These are phyloP conservation scores for Yamadazyma pseudoaaseri DNA, from an alignment of 1,139 yeast species.

Conservation along the genomic window DNA sequence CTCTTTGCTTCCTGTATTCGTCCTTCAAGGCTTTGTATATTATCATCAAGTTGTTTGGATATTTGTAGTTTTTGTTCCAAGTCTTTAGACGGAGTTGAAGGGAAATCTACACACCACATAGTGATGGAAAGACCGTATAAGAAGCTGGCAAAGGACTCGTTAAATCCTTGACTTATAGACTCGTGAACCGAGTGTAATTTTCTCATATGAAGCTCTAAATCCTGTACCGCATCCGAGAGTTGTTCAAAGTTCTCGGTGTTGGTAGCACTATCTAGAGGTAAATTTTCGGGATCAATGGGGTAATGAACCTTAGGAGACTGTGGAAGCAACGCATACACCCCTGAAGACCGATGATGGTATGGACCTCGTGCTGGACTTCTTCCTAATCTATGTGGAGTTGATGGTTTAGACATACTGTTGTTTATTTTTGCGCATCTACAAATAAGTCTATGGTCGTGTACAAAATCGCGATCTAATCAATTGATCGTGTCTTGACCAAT, in stretches of 20 bases:
- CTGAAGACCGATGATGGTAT: constrained; percentile 34
- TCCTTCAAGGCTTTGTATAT: constrained; percentile 22
- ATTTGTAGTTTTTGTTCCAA: constrained; percentile 33
- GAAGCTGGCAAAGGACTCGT: constrained; percentile 62
- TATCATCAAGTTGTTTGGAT: constrained; percentile 25
- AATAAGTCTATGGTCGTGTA: neutral
- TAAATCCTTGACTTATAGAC: constrained; percentile 49
- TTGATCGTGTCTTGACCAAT: constrained; percentile 37
- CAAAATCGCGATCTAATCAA: neutral
- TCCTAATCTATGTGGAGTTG: constrained; percentile 7
- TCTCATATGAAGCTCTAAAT: constrained; percentile 47
- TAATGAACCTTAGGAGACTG: constrained; percentile 46
- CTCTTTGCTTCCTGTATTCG: constrained; percentile 22
- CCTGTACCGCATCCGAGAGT: constrained; percentile 53
- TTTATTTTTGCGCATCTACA: constrained; percentile 1
- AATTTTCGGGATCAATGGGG: constrained; percentile 37
- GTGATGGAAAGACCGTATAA: constrained; percentile 62
- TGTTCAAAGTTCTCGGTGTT: constrained; percentile 37
- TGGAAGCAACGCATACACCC: constrained; percentile 34
- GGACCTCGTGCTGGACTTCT: neutral
- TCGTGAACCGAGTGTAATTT: constrained; percentile 50
- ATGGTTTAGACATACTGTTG: constrained; percentile 11
- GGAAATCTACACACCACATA: constrained; percentile 66
- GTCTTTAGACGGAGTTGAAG: constrained; percentile 38
- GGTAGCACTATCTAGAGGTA: constrained; percentile 35